Percentiles rank a stretch among this genome's conserved stretches.
Evolutionary conservation across 2,329 filamentous ascomycete species (phyloP).

Genomic region (Alternaria incomplexa): DNA sequence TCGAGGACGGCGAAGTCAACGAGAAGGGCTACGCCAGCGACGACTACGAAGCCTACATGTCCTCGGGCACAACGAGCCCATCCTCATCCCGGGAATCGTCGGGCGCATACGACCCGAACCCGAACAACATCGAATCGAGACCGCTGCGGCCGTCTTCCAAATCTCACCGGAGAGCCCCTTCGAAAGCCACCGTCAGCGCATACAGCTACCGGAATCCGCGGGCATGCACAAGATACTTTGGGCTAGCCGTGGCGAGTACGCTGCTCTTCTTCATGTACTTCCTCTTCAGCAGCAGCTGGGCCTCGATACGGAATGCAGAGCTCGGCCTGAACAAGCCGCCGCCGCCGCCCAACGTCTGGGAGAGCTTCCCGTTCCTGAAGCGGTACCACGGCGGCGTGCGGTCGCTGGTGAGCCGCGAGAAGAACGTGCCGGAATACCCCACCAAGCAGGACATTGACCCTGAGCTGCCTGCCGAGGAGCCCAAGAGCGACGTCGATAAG

Average conservation of each 20-base stretch:
- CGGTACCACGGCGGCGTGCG: slow-evolving; percentile 90
- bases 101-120: slow-evolving; percentile 37
- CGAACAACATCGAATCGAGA: slow-evolving; percentile 30
- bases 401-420: slow-evolving; percentile 67
- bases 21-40: slow-evolving; percentile 51
- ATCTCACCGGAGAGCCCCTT: slow-evolving; percentile 23
- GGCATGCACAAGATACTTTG: slow-evolving; percentile 78
- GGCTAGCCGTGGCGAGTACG: slow-evolving; percentile 70
- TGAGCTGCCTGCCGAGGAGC: slow-evolving; percentile 39
- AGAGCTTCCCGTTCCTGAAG: slow-evolving; percentile 82
- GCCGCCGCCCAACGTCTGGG: slow-evolving; percentile 76
- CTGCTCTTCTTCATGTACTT: slow-evolving; percentile 79
- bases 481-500: slow-evolving; percentile 34
- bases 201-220: slow-evolving; percentile 70
- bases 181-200: slow-evolving; percentile 40
- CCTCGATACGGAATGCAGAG: slow-evolving; percentile 68
- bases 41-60: slow-evolving; percentile 42
- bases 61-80: slow-evolving; percentile 53
- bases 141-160: slow-evolving; percentile 22
- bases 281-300: slow-evolving; percentile 74
- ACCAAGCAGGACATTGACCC: slow-evolving; percentile 60
- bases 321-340: slow-evolving; percentile 65
- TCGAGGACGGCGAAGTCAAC: slow-evolving; percentile 42
- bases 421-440: slow-evolving; percentile 84
- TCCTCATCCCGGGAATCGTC: slow-evolving; percentile 61